Base-by-base conservation (phyloP, 73 alveolate species). In the Paraurostyla sp. region DNA sequence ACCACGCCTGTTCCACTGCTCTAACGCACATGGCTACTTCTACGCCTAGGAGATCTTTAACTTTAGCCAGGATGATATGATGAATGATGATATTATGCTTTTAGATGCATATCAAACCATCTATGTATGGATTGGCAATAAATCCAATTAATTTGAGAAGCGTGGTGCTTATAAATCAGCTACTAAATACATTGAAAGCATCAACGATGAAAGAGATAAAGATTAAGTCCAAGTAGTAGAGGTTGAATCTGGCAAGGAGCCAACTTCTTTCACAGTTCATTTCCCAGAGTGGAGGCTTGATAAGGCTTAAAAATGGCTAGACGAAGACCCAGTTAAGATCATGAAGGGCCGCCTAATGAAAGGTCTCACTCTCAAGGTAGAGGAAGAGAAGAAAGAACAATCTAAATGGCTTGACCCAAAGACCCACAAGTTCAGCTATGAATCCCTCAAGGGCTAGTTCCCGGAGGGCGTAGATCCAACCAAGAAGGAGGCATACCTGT, bases 101-200 rank as follows among this genome's bases (percentile, higher is more conserved):
- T 57, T 88, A 0, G 94, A 88, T 59, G 71, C 88, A 0, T 88
- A 88, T 36, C 86, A 82, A 54, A 69, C 81, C 4, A 65, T 89
- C 45, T 89, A 80, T 41, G 85, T 89, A 7, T 89, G 95, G 95
- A 89, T 89, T 18, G 95, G 95, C 0, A 81, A 84, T 45, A 20
- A 87, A 22, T 80, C 90, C 1, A 56, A 80, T 41, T 33, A 80
- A 15, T 80, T 49, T 57, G 90, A 80, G 57, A 56, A 57, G 73
- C 56, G 59, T 11, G 90, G 80, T 33, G 76, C 76, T 33, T 38
- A 29, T 29, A 59, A 80, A 23, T 27, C 76, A 23, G 90, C 90
- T 40, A 2, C 13, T 0, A 27, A 57, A 33, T 80, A 80, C 35
- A 80, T 80, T 32, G 81, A 80, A 11, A 23, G 49, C n/a, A n/a